These are phyloP conservation scores for Aspergillus ostianus DNA, from an alignment of 495 filamentous ascomycete genomes.

Conservation along the genomic window DNA sequence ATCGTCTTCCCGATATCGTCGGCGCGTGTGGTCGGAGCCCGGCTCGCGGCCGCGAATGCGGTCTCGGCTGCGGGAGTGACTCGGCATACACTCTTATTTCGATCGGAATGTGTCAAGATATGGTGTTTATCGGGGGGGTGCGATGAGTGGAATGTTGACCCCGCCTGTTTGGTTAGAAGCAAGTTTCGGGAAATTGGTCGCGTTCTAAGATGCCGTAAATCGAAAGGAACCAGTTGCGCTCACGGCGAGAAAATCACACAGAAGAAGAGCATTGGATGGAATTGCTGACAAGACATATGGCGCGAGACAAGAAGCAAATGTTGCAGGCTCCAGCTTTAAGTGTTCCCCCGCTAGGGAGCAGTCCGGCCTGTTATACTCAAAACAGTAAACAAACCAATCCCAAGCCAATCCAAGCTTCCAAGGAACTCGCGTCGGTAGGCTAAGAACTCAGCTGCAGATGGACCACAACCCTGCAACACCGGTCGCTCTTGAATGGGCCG, in stretches of 20 bases:
- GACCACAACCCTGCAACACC: neutral
- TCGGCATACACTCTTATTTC: conserved; percentile 34
- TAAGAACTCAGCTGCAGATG: neutral
- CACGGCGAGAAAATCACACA: neutral
- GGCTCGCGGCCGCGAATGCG: conserved; percentile 38
- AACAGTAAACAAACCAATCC: neutral
- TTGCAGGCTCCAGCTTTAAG: neutral
- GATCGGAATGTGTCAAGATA: conserved; percentile 11
- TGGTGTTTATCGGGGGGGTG: neutral
- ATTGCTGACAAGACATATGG: neutral
- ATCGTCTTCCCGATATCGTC: conserved; percentile 20
- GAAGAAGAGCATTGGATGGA: neutral
- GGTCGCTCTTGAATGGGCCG: neutral
- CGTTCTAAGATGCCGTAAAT: neutral
- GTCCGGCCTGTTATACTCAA: neutral
- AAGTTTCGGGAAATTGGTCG: neutral
- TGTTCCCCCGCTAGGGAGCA: neutral
- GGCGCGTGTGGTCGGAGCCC: conserved; percentile 16
- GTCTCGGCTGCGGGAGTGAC: conserved; percentile 41
- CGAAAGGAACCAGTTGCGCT: neutral
- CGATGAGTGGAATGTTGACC: neutral
- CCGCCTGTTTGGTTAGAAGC: neutral
- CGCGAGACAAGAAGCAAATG: neutral
- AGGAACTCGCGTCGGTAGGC: neutral
- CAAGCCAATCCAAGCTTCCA: neutral